phyloP scores from a whole-genome alignment of 371 early-diverging fungal genomes.

The Homolaphlyctis polyrhiza region DNA sequence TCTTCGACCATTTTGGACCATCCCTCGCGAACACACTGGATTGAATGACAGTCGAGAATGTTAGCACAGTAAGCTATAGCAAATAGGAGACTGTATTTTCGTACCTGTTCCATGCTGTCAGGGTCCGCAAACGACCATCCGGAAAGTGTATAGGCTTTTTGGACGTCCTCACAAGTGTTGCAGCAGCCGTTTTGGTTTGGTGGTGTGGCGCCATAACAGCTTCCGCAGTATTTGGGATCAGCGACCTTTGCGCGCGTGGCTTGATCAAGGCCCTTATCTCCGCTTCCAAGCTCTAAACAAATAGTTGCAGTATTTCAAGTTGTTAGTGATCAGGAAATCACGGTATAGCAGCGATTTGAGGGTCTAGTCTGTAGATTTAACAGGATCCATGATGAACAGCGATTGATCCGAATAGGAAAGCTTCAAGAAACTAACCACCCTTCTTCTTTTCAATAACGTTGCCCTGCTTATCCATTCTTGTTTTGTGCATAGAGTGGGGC shows the following conservation, averaged over 20 bases:
- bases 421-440: too few species aligned
- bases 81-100: background rate
- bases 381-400: too few species aligned
- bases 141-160: slow-evolving; percentile 69
- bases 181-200: slow-evolving; percentile 85
- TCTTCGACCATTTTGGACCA: slow-evolving; percentile 69
- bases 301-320: too few species aligned
- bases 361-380: too few species aligned
- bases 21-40: slow-evolving; percentile 81
- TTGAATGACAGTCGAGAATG: background rate
- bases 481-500: slow-evolving; percentile 75
- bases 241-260: slow-evolving; percentile 3
- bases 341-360: too few species aligned
- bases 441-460: slow-evolving; percentile 43
- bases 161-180: slow-evolving; percentile 90
- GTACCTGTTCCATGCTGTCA: slow-evolving; percentile 77
- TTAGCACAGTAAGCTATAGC: background rate
- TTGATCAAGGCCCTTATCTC: background rate
- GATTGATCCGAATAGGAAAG: too few species aligned
- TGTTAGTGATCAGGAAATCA: too few species aligned
- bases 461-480: slow-evolving; percentile 68
- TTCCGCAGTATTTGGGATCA: slow-evolving; percentile 72
- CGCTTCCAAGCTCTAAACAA: background rate
- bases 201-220: slow-evolving; percentile 75
- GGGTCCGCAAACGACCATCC: slow-evolving; percentile 76